phyloP scores from a whole-genome alignment of 2,329 filamentous ascomycete species.

The Chaetomiaceae sp. region DNA sequence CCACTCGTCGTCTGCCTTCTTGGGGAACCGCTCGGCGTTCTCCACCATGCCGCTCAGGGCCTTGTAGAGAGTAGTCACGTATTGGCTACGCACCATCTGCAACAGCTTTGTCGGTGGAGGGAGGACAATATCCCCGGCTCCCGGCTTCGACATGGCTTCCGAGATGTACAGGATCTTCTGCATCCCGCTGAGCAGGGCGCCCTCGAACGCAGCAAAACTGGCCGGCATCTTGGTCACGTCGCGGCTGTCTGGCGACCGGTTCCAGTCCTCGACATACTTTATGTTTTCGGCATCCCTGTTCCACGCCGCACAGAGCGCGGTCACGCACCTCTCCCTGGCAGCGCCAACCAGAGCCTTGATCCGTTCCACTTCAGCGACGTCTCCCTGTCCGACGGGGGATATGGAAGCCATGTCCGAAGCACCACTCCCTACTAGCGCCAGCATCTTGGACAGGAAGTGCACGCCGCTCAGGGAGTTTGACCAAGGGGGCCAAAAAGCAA shows the following conservation, averaged over 20 bases:
- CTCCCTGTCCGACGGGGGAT: slow-evolving; percentile 54
- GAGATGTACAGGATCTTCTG: slow-evolving; percentile 94
- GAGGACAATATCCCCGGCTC: slow-evolving; percentile 70
- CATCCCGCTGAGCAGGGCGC: slow-evolving; percentile 74
- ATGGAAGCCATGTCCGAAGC: slow-evolving; percentile 81
- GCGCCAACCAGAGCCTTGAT: slow-evolving; percentile 71
- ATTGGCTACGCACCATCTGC: slow-evolving; percentile 86
- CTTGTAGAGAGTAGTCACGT: slow-evolving; percentile 91
- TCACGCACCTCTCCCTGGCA: slow-evolving; percentile 79
- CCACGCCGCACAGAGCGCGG: slow-evolving; percentile 86
- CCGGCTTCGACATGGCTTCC: slow-evolving; percentile 73
- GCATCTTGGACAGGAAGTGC: slow-evolving; percentile 78
- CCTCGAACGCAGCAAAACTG: slow-evolving; percentile 81
- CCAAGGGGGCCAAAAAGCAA: slow-evolving; percentile 93
- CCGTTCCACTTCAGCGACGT: slow-evolving; percentile 60
- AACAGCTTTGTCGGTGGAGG: slow-evolving; percentile 83
- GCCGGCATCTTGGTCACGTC: slow-evolving; percentile 90
- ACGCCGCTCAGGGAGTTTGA: slow-evolving; percentile 91
- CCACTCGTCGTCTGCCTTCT: slow-evolving; percentile 61
- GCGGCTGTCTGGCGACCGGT: slow-evolving; percentile 70
- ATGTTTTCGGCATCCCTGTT: slow-evolving; percentile 89
- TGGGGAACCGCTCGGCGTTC: slow-evolving; percentile 75
- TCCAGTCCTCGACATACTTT: slow-evolving; percentile 92
- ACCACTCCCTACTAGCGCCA: slow-evolving; percentile 78
- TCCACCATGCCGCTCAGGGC: slow-evolving; percentile 94